A percentile compares a stretch with the other conserved stretches of the same genome.
Conservation (phyloP, 345 rosid species). For the Hibiscus mutabilis region DNA sequence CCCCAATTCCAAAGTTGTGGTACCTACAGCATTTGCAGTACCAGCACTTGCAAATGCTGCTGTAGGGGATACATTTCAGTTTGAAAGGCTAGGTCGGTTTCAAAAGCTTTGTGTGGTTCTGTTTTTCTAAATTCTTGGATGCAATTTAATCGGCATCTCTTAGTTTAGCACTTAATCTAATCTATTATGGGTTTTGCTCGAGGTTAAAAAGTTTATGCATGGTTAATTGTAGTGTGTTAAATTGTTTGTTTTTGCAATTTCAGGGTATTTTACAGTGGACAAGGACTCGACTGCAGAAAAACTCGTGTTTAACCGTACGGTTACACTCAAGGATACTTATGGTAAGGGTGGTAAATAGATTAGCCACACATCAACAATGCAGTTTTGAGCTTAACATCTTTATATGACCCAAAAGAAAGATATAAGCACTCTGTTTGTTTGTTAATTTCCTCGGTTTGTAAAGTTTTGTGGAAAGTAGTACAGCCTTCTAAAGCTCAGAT, state of each 20-base stretch:
- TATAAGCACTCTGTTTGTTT: background rate
- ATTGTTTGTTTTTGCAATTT: slow-evolving; percentile 5
- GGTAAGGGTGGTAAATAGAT: slow-evolving; percentile 44
- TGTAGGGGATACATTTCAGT: slow-evolving; percentile 69
- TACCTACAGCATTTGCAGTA: slow-evolving; percentile 56
- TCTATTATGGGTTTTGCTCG: background rate
- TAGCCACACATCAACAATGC: background rate
- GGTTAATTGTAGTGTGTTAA: background rate
- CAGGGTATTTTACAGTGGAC: slow-evolving; percentile 77
- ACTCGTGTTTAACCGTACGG: slow-evolving; percentile 80
- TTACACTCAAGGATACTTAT: slow-evolving; percentile 56
- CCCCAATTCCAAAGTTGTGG: slow-evolving; percentile 56
- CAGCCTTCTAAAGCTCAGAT: background rate
- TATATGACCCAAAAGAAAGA: no score
- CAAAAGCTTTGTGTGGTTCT: background rate
- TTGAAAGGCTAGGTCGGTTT: slow-evolving; percentile 72
- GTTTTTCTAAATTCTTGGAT: slow-evolving; percentile 1
- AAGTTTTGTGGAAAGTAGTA: background rate
- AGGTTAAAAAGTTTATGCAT: background rate
- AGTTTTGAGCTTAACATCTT: background rate
- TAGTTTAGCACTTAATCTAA: background rate
- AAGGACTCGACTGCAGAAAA: slow-evolving; percentile 67
- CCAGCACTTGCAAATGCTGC: slow-evolving; percentile 48
- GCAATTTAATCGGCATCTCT: background rate
- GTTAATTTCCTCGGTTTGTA: background rate